phyloP scores from a whole-genome alignment of 345 rosid genomes.

The Salix dunnii region DNA sequence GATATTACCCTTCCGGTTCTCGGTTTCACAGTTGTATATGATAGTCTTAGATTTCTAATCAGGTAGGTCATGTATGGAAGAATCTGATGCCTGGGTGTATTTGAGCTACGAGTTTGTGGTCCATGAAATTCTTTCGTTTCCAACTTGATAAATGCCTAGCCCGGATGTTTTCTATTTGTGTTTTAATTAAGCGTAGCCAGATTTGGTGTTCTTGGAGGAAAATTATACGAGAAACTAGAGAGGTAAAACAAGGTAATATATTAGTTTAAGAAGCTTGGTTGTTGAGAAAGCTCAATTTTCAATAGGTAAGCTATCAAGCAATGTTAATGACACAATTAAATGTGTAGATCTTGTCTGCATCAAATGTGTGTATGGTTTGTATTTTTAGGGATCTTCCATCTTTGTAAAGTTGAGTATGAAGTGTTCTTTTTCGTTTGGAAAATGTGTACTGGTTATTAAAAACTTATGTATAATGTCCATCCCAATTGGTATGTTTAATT shows the following conservation, averaged over 20 bases:
- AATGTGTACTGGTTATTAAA: not conserved
- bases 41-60: not conserved
- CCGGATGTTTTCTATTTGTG: not conserved
- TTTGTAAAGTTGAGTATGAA: not conserved
- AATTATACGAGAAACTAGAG: not conserved
- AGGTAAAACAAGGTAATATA: not conserved
- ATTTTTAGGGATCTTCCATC: not conserved
- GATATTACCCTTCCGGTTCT: not conserved
- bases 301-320: not conserved
- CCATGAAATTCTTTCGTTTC: not conserved
- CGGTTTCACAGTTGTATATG: not conserved
- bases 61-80: not conserved
- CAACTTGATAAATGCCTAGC: not conserved
- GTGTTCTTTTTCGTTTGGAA: not conserved
- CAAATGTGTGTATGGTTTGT: not conserved
- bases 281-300: not conserved
- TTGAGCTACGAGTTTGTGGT: not conserved
- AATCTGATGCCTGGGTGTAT: not conserved
- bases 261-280: not conserved
- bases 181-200: not conserved
- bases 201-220: too few species aligned
- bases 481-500: constrained; percentile 13
- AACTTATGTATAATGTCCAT: constrained; percentile 4
- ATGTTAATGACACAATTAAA: not conserved
- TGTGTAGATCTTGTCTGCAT: not conserved